These are phyloP conservation scores for Fusarium sororula DNA, from an alignment of 2,329 filamentous ascomycete species.

Conservation along the genomic window DNA sequence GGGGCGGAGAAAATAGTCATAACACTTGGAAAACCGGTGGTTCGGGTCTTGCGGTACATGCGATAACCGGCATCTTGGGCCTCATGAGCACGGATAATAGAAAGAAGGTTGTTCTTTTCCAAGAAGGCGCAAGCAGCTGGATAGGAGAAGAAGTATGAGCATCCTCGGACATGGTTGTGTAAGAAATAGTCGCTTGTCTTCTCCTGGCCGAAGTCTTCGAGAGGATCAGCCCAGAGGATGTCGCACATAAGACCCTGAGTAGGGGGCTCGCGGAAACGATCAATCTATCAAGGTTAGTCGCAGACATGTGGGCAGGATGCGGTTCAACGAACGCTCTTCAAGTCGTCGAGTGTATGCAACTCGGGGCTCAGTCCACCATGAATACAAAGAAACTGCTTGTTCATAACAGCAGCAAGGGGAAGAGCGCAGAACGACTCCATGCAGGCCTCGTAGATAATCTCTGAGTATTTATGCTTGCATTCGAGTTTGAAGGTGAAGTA, in stretches of 20 bases:
- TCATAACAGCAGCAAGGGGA: slow-evolving; percentile 96
- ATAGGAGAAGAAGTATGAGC: slow-evolving; percentile 99
- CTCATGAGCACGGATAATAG: slow-evolving; percentile 96
- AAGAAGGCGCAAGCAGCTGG: slow-evolving; percentile 96
- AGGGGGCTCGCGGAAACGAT: slow-evolving; percentile 96
- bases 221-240: slow-evolving; percentile 96
- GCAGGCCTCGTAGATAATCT: slow-evolving; percentile 94
- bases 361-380: slow-evolving; percentile 97
- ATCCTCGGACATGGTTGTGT: slow-evolving; percentile 97
- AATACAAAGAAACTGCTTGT: slow-evolving; percentile 99
- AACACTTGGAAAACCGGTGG: slow-evolving; percentile 97
- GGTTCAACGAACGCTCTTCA: slow-evolving; percentile 76
- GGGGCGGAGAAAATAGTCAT: slow-evolving; percentile 99
- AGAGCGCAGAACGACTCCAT: slow-evolving; percentile 98
- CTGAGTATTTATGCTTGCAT: slow-evolving; percentile 99
- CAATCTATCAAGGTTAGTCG: slow-evolving; percentile 69
- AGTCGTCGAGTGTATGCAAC: slow-evolving; percentile 92
- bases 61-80: slow-evolving; percentile 98
- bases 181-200: slow-evolving; percentile 98
- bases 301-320: neutral
- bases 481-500: slow-evolving; percentile 99
- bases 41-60: slow-evolving; percentile 99
- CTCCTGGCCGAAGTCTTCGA: slow-evolving; percentile 98
- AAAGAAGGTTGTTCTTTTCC: slow-evolving; percentile 98
- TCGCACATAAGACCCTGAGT: slow-evolving; percentile 99